Conservation (phyloP, 768 basidiomycete species). For the Tylopilus plumbeoviolaceoides region DNA sequence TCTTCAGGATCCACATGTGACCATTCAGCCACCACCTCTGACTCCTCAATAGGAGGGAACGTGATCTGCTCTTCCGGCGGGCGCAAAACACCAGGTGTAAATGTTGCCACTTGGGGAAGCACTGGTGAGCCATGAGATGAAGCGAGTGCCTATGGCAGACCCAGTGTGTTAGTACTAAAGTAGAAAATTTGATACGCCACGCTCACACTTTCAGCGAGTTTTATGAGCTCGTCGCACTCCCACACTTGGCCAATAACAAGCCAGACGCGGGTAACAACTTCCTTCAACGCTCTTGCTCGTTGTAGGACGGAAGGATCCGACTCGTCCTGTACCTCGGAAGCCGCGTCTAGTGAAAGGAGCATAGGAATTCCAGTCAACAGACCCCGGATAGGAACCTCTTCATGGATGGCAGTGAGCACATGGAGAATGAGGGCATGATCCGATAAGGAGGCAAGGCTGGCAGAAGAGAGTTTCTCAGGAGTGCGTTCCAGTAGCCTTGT, state of each 20-base stretch:
- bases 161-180: conserved; percentile 13
- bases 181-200: conserved; percentile 10
- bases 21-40: conserved; percentile 19
- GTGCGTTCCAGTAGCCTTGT: conserved; percentile 49
- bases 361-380: conserved; percentile 80
- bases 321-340: conserved; percentile 41
- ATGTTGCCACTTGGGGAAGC: conserved; percentile 34
- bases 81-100: conserved; percentile 40
- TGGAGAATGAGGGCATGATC: conserved; percentile 74
- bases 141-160: conserved; percentile 41
- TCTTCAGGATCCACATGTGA: conserved; percentile 49
- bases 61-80: conserved; percentile 41
- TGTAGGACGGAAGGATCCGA: conserved; percentile 37
- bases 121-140: conserved; percentile 35
- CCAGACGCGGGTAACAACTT: conserved; percentile 65
- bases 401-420: conserved; percentile 63
- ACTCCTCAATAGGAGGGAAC: conserved; percentile 34
- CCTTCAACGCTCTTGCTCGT: conserved; percentile 54
- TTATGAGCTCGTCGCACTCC: conserved; percentile 53
- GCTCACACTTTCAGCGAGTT: conserved; percentile 54
- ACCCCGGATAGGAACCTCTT: conserved; percentile 70
- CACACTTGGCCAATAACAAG: conserved; percentile 65
- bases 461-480: conserved; percentile 39
- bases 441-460: conserved; percentile 56
- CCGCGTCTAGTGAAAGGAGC: conserved; percentile 69